phyloP scores from a whole-genome alignment of 176 grass and related monocot genomes.

The Alopecurus myosuroides region DNA sequence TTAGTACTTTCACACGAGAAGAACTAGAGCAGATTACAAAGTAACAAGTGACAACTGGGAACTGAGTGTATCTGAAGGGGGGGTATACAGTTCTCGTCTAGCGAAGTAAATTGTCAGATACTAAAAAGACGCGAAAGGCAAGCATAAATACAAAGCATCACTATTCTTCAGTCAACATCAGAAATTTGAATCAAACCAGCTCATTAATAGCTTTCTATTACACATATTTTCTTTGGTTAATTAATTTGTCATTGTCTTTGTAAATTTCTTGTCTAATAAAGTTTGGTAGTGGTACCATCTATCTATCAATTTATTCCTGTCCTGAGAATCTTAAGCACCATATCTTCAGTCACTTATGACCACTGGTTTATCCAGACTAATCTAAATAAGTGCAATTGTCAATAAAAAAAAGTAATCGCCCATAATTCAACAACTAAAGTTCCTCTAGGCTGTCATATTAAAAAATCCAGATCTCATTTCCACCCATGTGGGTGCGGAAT shows the following conservation, averaged over 20 bases:
- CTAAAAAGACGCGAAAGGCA: neutral
- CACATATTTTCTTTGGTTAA: neutral
- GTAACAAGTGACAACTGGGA: neutral
- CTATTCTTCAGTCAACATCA: neutral
- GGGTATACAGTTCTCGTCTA: neutral
- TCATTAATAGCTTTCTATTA: neutral
- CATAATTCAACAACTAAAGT: neutral
- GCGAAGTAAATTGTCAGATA: neutral
- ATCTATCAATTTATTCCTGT: neutral
- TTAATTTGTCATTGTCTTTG: neutral
- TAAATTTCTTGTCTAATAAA: neutral
- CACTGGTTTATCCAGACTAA: neutral
- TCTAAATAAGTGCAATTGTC: neutral
- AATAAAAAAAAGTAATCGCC: neutral
- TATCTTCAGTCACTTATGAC: neutral
- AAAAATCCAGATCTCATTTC: constrained; percentile 2
- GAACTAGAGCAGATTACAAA: neutral
- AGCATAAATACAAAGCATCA: neutral
- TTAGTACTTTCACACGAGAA: neutral
- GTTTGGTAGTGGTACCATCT: neutral
- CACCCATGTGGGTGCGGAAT: neutral
- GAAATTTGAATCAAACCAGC: neutral
- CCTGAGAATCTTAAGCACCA: neutral
- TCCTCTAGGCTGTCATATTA: constrained; percentile 1
- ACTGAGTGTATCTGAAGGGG: neutral